Base-by-base conservation (phyloP, 306 rosid genomes). In the Canavalia gladiata region DNA sequence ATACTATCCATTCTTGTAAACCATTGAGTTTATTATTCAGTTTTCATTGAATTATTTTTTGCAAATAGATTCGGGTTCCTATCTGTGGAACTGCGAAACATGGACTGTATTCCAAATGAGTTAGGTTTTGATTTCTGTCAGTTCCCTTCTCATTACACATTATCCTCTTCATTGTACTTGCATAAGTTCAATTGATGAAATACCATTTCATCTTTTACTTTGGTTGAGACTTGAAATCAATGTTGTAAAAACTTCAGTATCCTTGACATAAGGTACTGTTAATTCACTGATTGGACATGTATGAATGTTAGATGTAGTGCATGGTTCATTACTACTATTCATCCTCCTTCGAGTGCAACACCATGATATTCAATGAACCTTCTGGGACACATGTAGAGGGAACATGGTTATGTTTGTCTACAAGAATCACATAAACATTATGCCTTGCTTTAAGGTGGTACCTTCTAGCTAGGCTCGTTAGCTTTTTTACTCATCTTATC, bases 1-100 rank as follows among this genome's bases (percentile, higher is more conserved):
- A 13, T 75, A 46, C 5, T 73, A 60, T 82, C 74, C 83, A 83
- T 83, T 83, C 74, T 46, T 83, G 76, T 71, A 77, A 70, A 41
- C 51, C 47, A 7, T 43, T 73, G 65, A 37, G 46, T 45, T 72
- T 80, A 42, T 63, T 76, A 42, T 63, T 76, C 76, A 76, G 12
- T 41, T 80, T 76, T 41, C 34, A 46, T 67, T 81, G 68, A 51
- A 86, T 74, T 54, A 58, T 74, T 68, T 74, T 59, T 77, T 72
- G 72, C 59, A 18, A 72, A 77, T 81, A 31, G 29, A 77, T 64
- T 73, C 4, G 8, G 68, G 57, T 74, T 74, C 83, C 77, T 50
- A 66, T 42, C 52, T 68, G 47, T 68, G 82, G 42, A 86, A 62
- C 72, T 68, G 60, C 7, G 35, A 33, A 65, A 43, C 42, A 70